Conservation (phyloP, 306 rosid genomes). For the Astragalus glycyphyllos region DNA sequence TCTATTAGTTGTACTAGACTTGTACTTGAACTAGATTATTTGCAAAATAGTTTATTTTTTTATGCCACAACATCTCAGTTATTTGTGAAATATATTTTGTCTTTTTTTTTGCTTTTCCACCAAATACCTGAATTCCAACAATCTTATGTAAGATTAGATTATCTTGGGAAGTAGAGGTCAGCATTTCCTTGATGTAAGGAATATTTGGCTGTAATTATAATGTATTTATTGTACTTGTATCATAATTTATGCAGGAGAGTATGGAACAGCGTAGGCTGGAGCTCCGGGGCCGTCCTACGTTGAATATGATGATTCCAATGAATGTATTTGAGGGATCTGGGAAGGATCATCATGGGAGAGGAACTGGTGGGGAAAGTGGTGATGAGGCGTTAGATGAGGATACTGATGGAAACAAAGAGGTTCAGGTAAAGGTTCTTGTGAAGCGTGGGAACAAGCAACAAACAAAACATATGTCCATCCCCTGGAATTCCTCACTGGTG, state of each 20-base stretch:
- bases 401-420: slow-evolving; percentile 75
- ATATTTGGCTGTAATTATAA: slow-evolving; percentile 27
- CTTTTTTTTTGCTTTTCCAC: slow-evolving; percentile 2
- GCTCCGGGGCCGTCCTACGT: slow-evolving; percentile 83
- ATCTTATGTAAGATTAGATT: slow-evolving; percentile 1
- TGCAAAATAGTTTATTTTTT: neutral
- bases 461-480: slow-evolving; percentile 93
- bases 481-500: slow-evolving; percentile 84
- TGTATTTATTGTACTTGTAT: slow-evolving; percentile 30
- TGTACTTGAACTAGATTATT: slow-evolving; percentile 18
- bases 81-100: slow-evolving; percentile 8
- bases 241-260: slow-evolving; percentile 76
- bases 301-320: slow-evolving; percentile 98
- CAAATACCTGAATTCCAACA: slow-evolving; percentile 23
- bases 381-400: slow-evolving; percentile 83
- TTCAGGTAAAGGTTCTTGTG: slow-evolving; percentile 97
- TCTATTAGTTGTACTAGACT: neutral
- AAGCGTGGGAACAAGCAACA: slow-evolving; percentile 99
- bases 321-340: slow-evolving; percentile 86
- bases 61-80: slow-evolving; percentile 8
- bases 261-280: slow-evolving; percentile 96
- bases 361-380: slow-evolving; percentile 87
- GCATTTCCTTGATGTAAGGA: neutral
- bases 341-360: slow-evolving; percentile 88
- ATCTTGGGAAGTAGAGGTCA: slow-evolving; percentile 6